phyloP scores from a whole-genome alignment of 1,139 yeast genomes.

The Scheffersomyces illinoinensis region DNA sequence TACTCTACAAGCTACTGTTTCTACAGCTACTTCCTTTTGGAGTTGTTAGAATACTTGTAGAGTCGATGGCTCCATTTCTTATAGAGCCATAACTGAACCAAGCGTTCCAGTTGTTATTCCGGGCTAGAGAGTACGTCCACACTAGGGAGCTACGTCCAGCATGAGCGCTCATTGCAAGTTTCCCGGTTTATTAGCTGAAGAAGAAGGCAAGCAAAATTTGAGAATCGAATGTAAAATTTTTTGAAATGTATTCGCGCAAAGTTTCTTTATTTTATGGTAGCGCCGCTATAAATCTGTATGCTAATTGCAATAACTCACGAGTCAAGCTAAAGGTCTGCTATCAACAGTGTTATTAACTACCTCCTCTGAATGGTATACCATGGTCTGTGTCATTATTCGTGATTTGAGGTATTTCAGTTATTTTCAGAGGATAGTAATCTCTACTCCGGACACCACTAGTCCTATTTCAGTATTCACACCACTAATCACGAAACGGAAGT shows the following conservation, averaged over 20 bases:
- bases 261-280: background rate
- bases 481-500: background rate
- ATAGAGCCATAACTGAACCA: constrained; percentile 30
- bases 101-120: constrained; percentile 26
- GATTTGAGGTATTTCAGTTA: background rate
- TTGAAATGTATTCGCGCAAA: background rate
- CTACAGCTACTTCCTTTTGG: background rate
- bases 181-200: constrained; percentile 21
- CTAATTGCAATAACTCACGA: background rate
- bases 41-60: constrained; percentile 31
- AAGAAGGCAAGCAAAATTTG: background rate
- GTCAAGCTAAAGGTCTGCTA: background rate
- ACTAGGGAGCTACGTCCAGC: constrained; percentile 31
- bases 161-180: constrained; percentile 33
- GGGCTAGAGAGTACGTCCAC: constrained; percentile 42
- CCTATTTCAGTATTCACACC: background rate
- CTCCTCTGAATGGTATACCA: background rate
- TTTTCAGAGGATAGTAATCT: background rate
- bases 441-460: background rate
- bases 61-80: constrained; percentile 23
- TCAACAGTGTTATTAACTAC: background rate
- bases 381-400: background rate
- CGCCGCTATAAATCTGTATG: background rate
- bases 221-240: background rate
- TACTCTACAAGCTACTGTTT: background rate